phyloP scores from a whole-genome alignment of 106 monocot species.

The Platanthera zijinensis region DNA sequence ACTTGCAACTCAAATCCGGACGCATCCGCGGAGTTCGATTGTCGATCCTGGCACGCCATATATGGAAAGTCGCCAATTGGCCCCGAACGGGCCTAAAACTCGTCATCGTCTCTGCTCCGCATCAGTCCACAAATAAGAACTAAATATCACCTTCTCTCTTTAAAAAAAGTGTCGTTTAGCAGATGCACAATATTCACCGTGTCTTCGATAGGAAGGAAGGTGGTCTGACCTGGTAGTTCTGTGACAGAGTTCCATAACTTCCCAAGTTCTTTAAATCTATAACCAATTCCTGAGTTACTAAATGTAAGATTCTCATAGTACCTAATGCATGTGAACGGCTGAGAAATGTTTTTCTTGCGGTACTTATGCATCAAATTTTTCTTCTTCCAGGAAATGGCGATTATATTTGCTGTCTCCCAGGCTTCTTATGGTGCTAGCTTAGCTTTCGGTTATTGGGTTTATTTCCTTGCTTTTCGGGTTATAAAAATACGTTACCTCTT shows the following conservation, averaged over 20 bases:
- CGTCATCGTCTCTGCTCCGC: no score
- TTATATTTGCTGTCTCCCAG: conserved; percentile 80
- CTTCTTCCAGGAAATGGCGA: conserved; percentile 61
- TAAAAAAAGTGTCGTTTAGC: no score
- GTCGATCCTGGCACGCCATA: no score
- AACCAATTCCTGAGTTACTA: background rate
- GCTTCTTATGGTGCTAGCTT: conserved; percentile 67
- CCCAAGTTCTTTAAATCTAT: no score
- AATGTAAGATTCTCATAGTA: background rate
- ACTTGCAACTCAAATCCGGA: no score
- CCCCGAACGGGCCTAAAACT: no score
- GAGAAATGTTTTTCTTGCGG: background rate
- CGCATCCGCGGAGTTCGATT: no score
- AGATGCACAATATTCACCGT: no score
- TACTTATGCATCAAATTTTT: background rate
- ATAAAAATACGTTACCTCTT: conserved; percentile 35
- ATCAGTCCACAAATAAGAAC: no score
- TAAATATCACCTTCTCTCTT: no score
- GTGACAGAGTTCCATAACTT: background rate
- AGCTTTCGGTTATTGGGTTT: conserved; percentile 74
- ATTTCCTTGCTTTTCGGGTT: conserved; percentile 48
- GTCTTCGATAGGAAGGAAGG: no score
- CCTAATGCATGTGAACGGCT: background rate
- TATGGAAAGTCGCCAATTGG: no score
- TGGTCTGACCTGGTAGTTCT: background rate